phyloP scores from a whole-genome alignment of 192 early-diverging fungal genomes.

The Entophlyctis luteolus region DNA sequence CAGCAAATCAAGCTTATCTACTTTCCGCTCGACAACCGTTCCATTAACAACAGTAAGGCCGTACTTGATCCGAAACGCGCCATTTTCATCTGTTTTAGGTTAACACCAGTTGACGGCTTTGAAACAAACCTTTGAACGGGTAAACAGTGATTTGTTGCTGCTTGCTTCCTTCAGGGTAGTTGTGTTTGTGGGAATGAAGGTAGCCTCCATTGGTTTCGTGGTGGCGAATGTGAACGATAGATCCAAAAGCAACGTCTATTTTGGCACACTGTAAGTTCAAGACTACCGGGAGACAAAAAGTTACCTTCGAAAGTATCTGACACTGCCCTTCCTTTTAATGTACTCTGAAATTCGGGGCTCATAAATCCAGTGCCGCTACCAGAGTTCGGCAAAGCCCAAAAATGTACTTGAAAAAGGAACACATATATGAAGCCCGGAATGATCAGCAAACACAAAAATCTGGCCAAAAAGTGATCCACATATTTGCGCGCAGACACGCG shows the following conservation, averaged over 20 bases:
- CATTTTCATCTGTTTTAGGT: constrained; percentile 60
- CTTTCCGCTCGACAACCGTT: constrained; percentile 14
- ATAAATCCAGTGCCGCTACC: constrained; percentile 47
- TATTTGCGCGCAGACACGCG: constrained; percentile 24
- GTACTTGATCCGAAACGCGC: constrained; percentile 64
- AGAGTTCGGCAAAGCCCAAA: constrained; percentile 38
- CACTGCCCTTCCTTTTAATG: constrained; percentile 41
- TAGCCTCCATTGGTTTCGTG: constrained; percentile 69
- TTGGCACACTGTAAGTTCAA: neutral
- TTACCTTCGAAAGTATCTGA: constrained; percentile 28
- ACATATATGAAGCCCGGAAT: constrained; percentile 47
- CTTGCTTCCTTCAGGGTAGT: constrained; percentile 74
- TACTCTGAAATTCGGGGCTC: constrained; percentile 54
- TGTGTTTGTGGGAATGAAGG: constrained; percentile 65
- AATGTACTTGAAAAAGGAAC: constrained; percentile 47
- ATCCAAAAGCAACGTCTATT: constrained; percentile 62
- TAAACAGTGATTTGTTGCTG: constrained; percentile 63
- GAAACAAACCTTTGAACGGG: constrained; percentile 36
- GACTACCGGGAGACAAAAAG: neutral
- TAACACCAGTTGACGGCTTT: neutral
- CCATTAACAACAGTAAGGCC: constrained; percentile 32
- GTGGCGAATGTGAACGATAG: constrained; percentile 62
- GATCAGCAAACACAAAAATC: constrained; percentile 47
- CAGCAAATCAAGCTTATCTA: constrained; percentile 30
- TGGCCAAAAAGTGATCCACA: constrained; percentile 42